These are phyloP conservation scores for Tillandsia leiboldiana DNA, from an alignment of 176 grass and related monocot species.

Conservation along the genomic window DNA sequence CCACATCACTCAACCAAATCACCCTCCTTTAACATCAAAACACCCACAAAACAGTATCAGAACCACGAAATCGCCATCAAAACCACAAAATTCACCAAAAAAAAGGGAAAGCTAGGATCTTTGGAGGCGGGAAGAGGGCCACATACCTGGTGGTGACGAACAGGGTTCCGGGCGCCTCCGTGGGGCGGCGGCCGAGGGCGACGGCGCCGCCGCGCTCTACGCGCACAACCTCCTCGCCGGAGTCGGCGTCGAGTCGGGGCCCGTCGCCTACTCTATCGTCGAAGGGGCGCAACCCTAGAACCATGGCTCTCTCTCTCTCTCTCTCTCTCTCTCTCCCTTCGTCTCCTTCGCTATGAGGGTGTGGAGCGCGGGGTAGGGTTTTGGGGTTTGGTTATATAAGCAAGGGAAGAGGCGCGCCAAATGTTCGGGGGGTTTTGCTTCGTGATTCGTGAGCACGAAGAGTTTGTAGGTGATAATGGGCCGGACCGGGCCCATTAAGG, in stretches of 20 bases:
- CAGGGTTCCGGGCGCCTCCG: slow-evolving; percentile 60
- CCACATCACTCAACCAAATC: slow-evolving; percentile 76
- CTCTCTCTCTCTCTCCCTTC: slow-evolving; percentile 14
- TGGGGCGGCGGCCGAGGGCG: slow-evolving; percentile 35
- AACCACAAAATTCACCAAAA: neutral
- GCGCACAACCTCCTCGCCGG: slow-evolving; percentile 72
- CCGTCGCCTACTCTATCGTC: slow-evolving; percentile 29
- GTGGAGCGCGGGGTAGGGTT: neutral
- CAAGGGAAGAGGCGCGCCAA: neutral
- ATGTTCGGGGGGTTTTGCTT: neutral
- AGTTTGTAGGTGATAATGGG: no score
- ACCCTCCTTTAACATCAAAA: slow-evolving; percentile 50
- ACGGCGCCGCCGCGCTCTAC: slow-evolving; percentile 42
- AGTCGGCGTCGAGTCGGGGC: slow-evolving; percentile 37
- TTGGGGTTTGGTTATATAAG: neutral
- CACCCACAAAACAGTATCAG: neutral
- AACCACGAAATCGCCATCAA: neutral
- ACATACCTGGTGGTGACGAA: slow-evolving; percentile 68
- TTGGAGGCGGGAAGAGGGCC: neutral
- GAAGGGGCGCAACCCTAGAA: slow-evolving; percentile 56
- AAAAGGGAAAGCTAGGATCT: neutral
- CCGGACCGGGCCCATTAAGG: no score
- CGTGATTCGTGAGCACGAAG: no score
- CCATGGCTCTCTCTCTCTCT: slow-evolving; percentile 23
- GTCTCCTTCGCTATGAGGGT: neutral